Evolutionary conservation across 495 filamentous ascomycete species (phyloP), one percentile per base, ranked within the genome.

Genomic region (Penicillium parvum): DNA sequence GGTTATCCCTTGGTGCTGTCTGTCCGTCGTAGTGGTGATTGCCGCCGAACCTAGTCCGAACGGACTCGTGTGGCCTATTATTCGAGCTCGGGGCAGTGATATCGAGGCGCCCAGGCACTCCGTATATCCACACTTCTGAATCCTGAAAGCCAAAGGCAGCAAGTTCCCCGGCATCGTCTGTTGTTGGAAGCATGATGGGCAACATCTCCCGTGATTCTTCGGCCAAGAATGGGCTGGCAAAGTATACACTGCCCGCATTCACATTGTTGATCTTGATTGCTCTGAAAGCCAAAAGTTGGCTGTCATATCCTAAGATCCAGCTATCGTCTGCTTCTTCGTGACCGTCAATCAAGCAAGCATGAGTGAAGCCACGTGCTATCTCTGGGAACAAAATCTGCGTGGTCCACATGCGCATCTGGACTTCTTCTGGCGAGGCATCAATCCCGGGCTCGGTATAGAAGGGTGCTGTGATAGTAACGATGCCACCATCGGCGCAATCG

Each of bases 351-450:
- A 91, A 53, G 2, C 83, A 82, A 27, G 85, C 88, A 63, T 90
- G 83, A 40, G 83, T 87, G 45, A 83, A 89, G 26, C 84, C 82
- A 27, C 77, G 74, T 39, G 81, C 87, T 14, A 77, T 81, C 41
- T 90, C 85, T 1, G 88, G 88, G 36, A 94, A 94, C 1, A 94
- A 67, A 19, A 94, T 90, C 28, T 90, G 89, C 1, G 87, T 90
- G 30, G 88, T 94, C 88, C 88, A 94, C 55, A 91, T 72, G 5
- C 81, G 82, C 54, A 83, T 85, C 27, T 91, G 75, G 40, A 81
- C 72, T 45, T 87, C 83, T 32, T 78, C 71, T 17, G 65, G 63
- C 7, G 79, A 78, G n/a, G 60, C 47, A 32, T 72, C 68, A 8
- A 51, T 55, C 12, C 60, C 66, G 16, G 66, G 61, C 40, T 74